Base-by-base conservation (phyloP, 306 rosid genomes). In the Gastrolobium villosum region DNA sequence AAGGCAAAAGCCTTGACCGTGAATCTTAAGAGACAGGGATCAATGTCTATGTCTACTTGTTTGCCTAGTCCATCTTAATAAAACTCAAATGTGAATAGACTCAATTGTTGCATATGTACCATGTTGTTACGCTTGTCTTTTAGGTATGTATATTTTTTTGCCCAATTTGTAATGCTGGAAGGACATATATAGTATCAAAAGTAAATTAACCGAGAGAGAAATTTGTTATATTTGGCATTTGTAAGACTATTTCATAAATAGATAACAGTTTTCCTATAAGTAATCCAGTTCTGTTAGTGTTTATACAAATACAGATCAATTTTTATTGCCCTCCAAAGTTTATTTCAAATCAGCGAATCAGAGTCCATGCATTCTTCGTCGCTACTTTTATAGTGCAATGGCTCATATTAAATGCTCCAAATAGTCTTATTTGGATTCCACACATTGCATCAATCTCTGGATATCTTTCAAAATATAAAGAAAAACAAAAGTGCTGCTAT, bases 1-100 rank as follows among this genome's bases (percentile, higher is more conserved):
- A 96, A 86, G 84, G 98, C 87, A 0, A 90, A 89, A 5, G 82
- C 87, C 68, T 77, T 95, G 81, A 79, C 81, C 13, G 79, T 93
- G 10, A 91, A 82, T 45, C 85, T 84, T 14, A 83, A 72, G 53
- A 79, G 88, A n/a, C 87, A 83, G 14, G 64, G 72, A 54, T 68
- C 84, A 0, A 62, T 86, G 74, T 72, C 91, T 2, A 77, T 84
- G 78, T 77, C 87, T 5, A 79, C 65, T 57, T 86, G 94, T 74
- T 87, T 90, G 77, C 97, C 98, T 0, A 93, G 97, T 80, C 97
- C 99, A 37, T 89, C 97, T 80, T 71, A 50, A 59, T 70, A 0
- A 15, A 8, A 55, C 7, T 2, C 28, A 40, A 78, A 0, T 79
- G 72, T 75, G 66, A 83, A 83, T 70, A 78, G 35, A 2, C 9